A percentile compares a stretch with the other conserved stretches of the same genome.
Evolutionary conservation across 1,284 basidiomycete genomes (phyloP).

Genomic region (Tilletia setariae): DNA sequence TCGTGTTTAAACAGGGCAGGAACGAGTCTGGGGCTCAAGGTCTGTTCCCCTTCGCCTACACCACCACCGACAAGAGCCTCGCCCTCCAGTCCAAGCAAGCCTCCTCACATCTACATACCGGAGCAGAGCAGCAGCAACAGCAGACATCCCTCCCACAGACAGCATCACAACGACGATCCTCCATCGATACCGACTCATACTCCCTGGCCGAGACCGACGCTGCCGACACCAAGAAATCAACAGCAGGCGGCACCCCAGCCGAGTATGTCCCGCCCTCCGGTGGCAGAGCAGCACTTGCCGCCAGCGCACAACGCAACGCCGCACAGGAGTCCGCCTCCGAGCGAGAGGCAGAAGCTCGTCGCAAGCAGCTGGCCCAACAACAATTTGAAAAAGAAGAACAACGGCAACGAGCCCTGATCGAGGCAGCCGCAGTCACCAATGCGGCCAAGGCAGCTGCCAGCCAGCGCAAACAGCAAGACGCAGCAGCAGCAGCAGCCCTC

Average conservation of each 20-base stretch:
- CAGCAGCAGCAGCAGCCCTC: no score
- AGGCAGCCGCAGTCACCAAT: neutral
- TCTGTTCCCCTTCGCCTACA: constrained; percentile 88
- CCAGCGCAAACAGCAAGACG: neutral
- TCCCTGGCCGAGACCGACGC: constrained; percentile 30
- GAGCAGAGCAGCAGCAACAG: neutral
- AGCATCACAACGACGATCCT: neutral
- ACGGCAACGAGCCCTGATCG: constrained; percentile 36
- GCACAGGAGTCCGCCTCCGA: constrained; percentile 33
- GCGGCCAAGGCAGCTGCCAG: neutral
- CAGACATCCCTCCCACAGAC: neutral
- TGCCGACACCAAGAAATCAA: constrained; percentile 20
- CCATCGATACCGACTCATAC: constrained; percentile 23
- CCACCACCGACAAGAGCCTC: constrained; percentile 55
- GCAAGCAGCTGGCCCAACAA: constrained; percentile 34
- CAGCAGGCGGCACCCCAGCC: neutral
- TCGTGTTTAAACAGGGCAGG: constrained; percentile 65
- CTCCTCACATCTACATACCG: neutral
- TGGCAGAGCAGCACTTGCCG: constrained; percentile 48
- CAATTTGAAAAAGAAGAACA: constrained; percentile 46
- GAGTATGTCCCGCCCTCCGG: constrained; percentile 23
- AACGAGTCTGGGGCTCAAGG: constrained; percentile 78
- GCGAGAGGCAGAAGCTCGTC: constrained; percentile 34
- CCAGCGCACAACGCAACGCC: constrained; percentile 47
- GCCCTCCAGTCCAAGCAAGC: constrained; percentile 24